Evolutionary conservation across 768 basidiomycete genomes (phyloP).

Genomic region (Suillus plorans): DNA sequence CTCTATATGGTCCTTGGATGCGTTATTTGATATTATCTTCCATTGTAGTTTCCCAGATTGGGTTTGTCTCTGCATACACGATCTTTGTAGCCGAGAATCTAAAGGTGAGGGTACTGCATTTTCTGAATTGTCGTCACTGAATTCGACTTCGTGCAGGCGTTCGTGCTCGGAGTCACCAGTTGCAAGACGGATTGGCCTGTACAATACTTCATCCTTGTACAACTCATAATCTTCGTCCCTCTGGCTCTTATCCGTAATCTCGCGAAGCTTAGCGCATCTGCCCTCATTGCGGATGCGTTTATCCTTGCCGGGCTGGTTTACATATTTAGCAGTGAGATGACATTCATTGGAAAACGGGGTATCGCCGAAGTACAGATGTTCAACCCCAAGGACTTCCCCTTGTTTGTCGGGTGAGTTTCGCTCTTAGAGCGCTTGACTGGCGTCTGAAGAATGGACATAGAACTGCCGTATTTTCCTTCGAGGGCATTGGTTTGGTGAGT

Average conservation of each 20-base stretch:
- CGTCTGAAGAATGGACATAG: slow-evolving; percentile 37
- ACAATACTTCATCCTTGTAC: slow-evolving; percentile 78
- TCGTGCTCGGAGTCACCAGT: slow-evolving; percentile 77
- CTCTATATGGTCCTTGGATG: slow-evolving; percentile 92
- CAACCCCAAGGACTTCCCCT: slow-evolving; percentile 85
- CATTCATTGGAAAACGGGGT: slow-evolving; percentile 64
- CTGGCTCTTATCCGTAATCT: slow-evolving; percentile 88
- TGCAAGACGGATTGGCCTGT: slow-evolving; percentile 69
- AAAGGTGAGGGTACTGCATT: slow-evolving; percentile 36
- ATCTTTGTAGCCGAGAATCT: slow-evolving; percentile 96
- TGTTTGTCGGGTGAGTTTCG: slow-evolving; percentile 80
- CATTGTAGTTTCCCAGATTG: slow-evolving; percentile 86
- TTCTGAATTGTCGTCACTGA: background rate
- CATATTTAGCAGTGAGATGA: slow-evolving; percentile 84
- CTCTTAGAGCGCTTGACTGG: background rate
- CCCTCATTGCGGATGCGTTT: slow-evolving; percentile 91
- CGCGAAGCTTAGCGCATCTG: slow-evolving; percentile 91
- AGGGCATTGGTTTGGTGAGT: slow-evolving; percentile 89
- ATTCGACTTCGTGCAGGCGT: slow-evolving; percentile 52
- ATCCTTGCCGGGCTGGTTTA: slow-evolving; percentile 87
- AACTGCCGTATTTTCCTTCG: slow-evolving; percentile 97
- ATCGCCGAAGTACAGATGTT: slow-evolving; percentile 81
- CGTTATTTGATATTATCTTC: slow-evolving; percentile 84
- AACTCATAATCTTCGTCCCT: slow-evolving; percentile 86
- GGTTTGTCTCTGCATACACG: slow-evolving; percentile 88